Percentiles rank a stretch among this genome's conserved stretches.
These are phyloP conservation scores for Penicillium psychrosexuale DNA, from an alignment of 2,329 filamentous ascomycete species.

Conservation along the genomic window DNA sequence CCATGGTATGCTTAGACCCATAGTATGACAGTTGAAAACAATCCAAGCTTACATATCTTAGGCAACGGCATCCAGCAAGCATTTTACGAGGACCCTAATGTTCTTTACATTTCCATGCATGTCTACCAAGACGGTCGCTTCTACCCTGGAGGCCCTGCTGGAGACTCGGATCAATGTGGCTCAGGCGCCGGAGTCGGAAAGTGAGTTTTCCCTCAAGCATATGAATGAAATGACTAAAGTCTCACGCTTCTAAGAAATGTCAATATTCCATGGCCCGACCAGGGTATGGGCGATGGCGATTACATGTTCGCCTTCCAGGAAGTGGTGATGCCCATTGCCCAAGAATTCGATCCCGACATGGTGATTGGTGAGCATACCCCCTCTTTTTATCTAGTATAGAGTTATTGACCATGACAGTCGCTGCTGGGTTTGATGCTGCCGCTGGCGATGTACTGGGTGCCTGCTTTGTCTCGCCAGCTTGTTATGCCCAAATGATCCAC, in stretches of 20 bases:
- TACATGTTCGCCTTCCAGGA: slow-evolving; percentile 96
- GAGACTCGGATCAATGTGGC: slow-evolving; percentile 59
- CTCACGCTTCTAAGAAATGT: slow-evolving; percentile 51
- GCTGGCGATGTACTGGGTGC: slow-evolving; percentile 89
- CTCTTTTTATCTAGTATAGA: not conserved
- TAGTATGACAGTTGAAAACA: slow-evolving; percentile 6
- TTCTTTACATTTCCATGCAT: slow-evolving; percentile 92
- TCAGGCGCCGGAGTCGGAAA: slow-evolving; percentile 56
- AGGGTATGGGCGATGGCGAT: slow-evolving; percentile 89
- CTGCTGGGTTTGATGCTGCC: slow-evolving; percentile 93
- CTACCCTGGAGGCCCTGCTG: slow-evolving; percentile 67
- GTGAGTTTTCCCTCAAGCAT: slow-evolving; percentile 30
- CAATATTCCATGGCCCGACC: slow-evolving; percentile 66
- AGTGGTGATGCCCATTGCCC: slow-evolving; percentile 92
- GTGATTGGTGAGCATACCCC: slow-evolving; percentile 64
- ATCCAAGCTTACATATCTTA: slow-evolving; percentile 29
- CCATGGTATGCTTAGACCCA: slow-evolving; percentile 49
- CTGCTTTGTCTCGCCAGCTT: slow-evolving; percentile 84
- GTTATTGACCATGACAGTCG: slow-evolving; percentile 53
- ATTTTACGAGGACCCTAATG: slow-evolving; percentile 90
- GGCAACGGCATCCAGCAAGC: slow-evolving; percentile 96
- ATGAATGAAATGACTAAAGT: not conserved
- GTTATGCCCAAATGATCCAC: slow-evolving; percentile 98
- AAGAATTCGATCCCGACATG: slow-evolving; percentile 88
- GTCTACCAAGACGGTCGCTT: slow-evolving; percentile 81